Evolutionary conservation across 2,329 filamentous ascomycete species (phyloP), one percentile per base, ranked within the genome.

Genomic region (Colletotrichum nymphaeae): DNA sequence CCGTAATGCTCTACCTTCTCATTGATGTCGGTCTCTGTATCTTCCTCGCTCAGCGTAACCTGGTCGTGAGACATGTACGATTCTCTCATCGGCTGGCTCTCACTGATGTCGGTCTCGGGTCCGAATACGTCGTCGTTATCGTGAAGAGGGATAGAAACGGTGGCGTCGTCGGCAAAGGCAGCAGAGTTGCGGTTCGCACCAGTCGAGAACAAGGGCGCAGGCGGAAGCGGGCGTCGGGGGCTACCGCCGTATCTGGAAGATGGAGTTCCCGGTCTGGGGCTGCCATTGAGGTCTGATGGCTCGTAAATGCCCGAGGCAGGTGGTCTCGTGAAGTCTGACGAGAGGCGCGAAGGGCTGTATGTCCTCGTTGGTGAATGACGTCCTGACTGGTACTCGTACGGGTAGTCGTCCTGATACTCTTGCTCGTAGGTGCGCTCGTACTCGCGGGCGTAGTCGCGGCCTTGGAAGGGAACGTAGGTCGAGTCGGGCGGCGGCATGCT

Each of bases 241-340:
- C 95, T 97, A 4, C 95, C 94, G 24, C 95, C 94, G 81, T 98
- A 98, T 80, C 92, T 89, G 2, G 95, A 96, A 0, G 95, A 95
- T 1, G 96, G 95, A 0, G 96, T 98, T 5, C 96, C 96, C 1
- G 97, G 96, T 72, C 97, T 87, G 7, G 97, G 95, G 74, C 91
- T 95, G 62, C 97, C 97, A 79, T 98, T 96, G 72, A 98, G 84
- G 77, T 98, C 95, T 26, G 92, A 88, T 0, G 95, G 94, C 82
- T 98, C 97, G 82, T 97, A 98, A 28, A 93, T 86, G 76, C 87
- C 91, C 1, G 92, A 90, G 1, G 94, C 90, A 3, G 94, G 92
- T 9, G 94, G 93, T 64, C 94, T 89, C 32, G 88, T 83, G 82
- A 93, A 94, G 74, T 95, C 94, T 37, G 85, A 84, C 1, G 84